Conservation (phyloP, 2,329 filamentous ascomycete genomes). For the Cordyceps militaris region DNA sequence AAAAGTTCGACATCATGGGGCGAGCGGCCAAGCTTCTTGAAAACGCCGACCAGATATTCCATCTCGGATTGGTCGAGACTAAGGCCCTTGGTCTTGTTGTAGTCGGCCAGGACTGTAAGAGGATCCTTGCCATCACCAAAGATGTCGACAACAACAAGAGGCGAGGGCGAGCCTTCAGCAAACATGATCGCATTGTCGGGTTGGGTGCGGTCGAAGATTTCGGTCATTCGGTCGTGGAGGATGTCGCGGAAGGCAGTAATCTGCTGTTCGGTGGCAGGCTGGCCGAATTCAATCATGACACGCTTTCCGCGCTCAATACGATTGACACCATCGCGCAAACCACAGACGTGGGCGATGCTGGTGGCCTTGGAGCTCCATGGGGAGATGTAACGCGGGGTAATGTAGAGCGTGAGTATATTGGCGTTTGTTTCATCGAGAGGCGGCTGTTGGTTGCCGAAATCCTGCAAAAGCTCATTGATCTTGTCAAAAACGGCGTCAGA, state of each 20-base stretch:
- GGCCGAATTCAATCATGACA: slow-evolving; percentile 60
- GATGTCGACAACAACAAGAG: slow-evolving; percentile 70
- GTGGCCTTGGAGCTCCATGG: slow-evolving; percentile 98
- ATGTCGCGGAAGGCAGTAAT: slow-evolving; percentile 57
- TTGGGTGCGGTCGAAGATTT: slow-evolving; percentile 59
- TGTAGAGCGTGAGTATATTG: slow-evolving; percentile 55
- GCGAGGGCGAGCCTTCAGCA: slow-evolving; percentile 53
- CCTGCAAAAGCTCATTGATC: slow-evolving; percentile 39
- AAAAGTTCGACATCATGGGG: slow-evolving; percentile 13
- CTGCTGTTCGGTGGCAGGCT: slow-evolving; percentile 35
- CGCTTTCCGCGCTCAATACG: slow-evolving; percentile 83
- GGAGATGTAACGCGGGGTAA: slow-evolving; percentile 79
- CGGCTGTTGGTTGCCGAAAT: slow-evolving; percentile 25
- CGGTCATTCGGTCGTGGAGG: slow-evolving; percentile 93
- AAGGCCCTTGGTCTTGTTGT: slow-evolving; percentile 77
- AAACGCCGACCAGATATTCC: slow-evolving; percentile 75
- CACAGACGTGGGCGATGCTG: slow-evolving; percentile 87
- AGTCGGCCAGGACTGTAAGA: slow-evolving; percentile 65
- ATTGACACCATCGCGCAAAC: slow-evolving; percentile 60
- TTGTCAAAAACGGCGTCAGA: slow-evolving; percentile 38
- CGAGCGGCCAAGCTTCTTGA: slow-evolving; percentile 31
- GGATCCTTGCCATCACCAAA: slow-evolving; percentile 59
- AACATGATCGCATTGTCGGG: slow-evolving; percentile 75
- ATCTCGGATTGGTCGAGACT: slow-evolving; percentile 86
- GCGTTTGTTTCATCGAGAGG: slow-evolving; percentile 33